phyloP scores from a whole-genome alignment of 2,329 filamentous ascomycete genomes.

The Arachnomyces sp. region DNA sequence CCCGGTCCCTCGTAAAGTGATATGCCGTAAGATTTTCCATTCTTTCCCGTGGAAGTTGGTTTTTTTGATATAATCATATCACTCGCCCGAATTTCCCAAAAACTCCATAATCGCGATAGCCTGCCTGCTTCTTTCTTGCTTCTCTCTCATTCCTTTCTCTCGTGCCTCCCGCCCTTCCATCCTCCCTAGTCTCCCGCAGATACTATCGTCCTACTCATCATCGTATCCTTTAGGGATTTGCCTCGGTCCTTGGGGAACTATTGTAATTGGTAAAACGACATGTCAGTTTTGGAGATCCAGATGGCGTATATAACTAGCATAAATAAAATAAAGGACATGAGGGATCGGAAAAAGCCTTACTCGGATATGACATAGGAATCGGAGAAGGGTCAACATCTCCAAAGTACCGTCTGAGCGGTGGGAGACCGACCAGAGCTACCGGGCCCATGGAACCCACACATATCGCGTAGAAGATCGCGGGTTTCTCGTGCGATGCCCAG shows the following conservation, averaged over 20 bases:
- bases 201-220: conserved; percentile 28
- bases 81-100: background rate
- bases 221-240: conserved; percentile 41
- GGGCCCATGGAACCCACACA: conserved; percentile 68
- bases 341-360: conserved; percentile 51
- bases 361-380: conserved; percentile 85
- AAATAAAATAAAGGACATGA: background rate
- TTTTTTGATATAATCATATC: background rate
- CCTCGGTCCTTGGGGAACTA: conserved; percentile 41
- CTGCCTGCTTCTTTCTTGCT: background rate
- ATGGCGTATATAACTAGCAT: background rate
- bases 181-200: background rate
- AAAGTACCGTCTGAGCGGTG: conserved; percentile 62
- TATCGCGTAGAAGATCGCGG: conserved; percentile 84
- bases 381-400: conserved; percentile 65
- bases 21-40: too few relatives aligned
- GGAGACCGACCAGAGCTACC: conserved; percentile 60
- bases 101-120: background rate
- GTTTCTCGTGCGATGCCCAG: conserved; percentile 82
- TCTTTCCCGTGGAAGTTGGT: background rate
- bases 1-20: too few relatives aligned
- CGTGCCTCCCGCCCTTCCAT: background rate
- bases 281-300: conserved; percentile 2
- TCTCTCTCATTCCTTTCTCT: background rate
- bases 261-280: conserved; percentile 4